A percentile compares a stretch with the other conserved stretches of the same genome.
These are phyloP conservation scores for Collybia sp. DNA, from an alignment of 768 basidiomycete genomes.

Conservation along the genomic window DNA sequence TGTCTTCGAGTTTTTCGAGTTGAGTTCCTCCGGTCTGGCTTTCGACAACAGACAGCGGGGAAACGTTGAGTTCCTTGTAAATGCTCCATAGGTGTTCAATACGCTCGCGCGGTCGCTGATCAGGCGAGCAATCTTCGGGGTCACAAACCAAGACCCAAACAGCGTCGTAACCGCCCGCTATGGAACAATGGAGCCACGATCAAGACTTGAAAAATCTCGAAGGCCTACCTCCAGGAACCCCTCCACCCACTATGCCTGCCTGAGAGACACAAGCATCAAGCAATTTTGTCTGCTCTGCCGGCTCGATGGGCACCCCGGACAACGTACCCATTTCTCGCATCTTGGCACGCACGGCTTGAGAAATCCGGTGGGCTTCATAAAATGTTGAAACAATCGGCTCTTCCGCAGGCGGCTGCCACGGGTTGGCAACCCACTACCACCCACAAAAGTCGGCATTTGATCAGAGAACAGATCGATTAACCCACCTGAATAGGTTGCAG, in stretches of 20 bases:
- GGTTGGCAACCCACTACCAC: constrained; percentile 56
- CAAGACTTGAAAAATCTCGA: not conserved
- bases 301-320: constrained; percentile 86
- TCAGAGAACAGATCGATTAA: not conserved
- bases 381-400: constrained; percentile 48
- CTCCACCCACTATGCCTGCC: constrained; percentile 88
- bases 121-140: constrained; percentile 37
- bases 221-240: constrained; percentile 88
- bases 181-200: constrained; percentile 1
- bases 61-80: constrained; percentile 60
- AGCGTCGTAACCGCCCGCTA: constrained; percentile 97
- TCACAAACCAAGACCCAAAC: constrained; percentile 89
- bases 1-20: constrained; percentile 52
- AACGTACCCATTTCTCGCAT: constrained; percentile 84
- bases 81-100: constrained; percentile 67
- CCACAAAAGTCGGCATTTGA: constrained; percentile 2
- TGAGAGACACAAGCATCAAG: constrained; percentile 73
- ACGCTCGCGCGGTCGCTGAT: constrained; percentile 47
- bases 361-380: constrained; percentile 47
- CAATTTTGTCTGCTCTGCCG: constrained; percentile 77
- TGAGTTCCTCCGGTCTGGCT: constrained; percentile 63
- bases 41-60: constrained; percentile 68
- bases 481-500: constrained; percentile 53
- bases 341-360: constrained; percentile 68
- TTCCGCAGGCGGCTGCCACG: constrained; percentile 40